Evolutionary conservation across 768 basidiomycete genomes (phyloP), one percentile per base, ranked within the genome.

Genomic region (Leccinum truebloodii): DNA sequence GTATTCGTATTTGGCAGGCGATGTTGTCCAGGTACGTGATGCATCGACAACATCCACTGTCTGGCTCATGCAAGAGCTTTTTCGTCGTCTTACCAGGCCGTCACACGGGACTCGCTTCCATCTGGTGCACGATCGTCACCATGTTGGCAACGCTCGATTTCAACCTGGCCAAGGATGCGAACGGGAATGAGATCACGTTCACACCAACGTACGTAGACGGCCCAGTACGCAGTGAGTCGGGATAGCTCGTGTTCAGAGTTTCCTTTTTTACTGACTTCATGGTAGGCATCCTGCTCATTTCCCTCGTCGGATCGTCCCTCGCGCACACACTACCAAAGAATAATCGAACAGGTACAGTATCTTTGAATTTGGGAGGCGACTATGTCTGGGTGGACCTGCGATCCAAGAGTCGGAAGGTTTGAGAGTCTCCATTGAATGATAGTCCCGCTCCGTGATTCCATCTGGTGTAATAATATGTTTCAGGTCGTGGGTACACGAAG

Each of bases 261-360:
- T 7, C 18, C 41, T 9, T n/a, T 7, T 28, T 28, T 4, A 26
- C 3, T 26, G 26, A 26, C 26, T 26, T 26, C 26, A 26, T 26
- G 4, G 26, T 26, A 26, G 5, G 5, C 26, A 26, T 26, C 5
- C 26, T 26, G n/a, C 54, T 16, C 52, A 7, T 30, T 66, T 64
- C 28, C 60, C 65, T 18, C 64, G 65, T 34, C 35, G 13, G 39
- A 51, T 66, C 53, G 37, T 46, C 12, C 57, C 55, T 34, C 63
- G 58, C 7, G 37, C 59, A 32, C 57, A 60, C 22, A 20, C 50
- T 14, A 59, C 22, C 24, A 55, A 58, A 44, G 57, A 34, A 9
- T 7, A 16, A 28, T 6, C 28, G 28, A 6, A 28, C 28, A 1
- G 28, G 6, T 6, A 28, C 28, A 28, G 28, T 6, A 28, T 28